Evolutionary conservation across 768 basidiomycete species (phyloP).

Genomic region (Pholiota molesta): DNA sequence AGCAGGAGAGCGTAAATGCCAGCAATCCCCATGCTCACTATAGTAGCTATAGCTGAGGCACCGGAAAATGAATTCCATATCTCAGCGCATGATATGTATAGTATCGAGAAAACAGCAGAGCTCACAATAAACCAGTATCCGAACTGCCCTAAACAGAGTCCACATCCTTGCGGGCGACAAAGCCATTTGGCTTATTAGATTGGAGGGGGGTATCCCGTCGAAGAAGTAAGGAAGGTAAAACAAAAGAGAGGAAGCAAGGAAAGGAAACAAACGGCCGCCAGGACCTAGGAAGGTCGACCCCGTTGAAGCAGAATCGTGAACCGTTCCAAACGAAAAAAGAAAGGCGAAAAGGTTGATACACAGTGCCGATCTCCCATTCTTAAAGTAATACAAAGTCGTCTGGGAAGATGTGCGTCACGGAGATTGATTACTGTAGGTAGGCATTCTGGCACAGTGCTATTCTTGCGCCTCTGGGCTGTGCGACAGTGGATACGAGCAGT

Average conservation of each 20-base stretch:
- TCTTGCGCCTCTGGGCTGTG: slow-evolving; percentile 2
- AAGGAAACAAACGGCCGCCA: slow-evolving; percentile 30
- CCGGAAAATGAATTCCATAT: not conserved
- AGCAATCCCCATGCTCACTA: slow-evolving; percentile 35
- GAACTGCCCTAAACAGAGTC: slow-evolving; percentile 35
- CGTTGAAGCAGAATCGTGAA: slow-evolving; percentile 13
- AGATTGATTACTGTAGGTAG: slow-evolving; percentile 3
- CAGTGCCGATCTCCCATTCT: slow-evolving; percentile 11
- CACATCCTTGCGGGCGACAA: slow-evolving; percentile 29
- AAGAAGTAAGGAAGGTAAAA: slow-evolving; percentile 6
- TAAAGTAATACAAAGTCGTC: slow-evolving; percentile 6
- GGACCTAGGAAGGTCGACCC: slow-evolving; percentile 33
- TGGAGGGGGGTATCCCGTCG: slow-evolving; percentile 11
- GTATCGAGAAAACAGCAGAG: not conserved
- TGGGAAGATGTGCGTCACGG: slow-evolving; percentile 6
- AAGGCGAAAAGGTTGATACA: slow-evolving; percentile 19
- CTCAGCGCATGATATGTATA: not conserved
- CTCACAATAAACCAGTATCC: slow-evolving; percentile 39
- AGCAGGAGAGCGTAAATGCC: slow-evolving; percentile 37
- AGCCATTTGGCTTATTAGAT: slow-evolving; percentile 18
- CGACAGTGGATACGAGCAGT: not conserved
- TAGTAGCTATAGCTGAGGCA: slow-evolving; percentile 31
- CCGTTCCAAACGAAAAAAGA: slow-evolving; percentile 18
- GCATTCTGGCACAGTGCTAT: slow-evolving; percentile 1
- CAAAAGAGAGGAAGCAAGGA: slow-evolving; percentile 22